Conservation (phyloP, 2,329 filamentous ascomycete genomes). For the Bertia moriformis region DNA sequence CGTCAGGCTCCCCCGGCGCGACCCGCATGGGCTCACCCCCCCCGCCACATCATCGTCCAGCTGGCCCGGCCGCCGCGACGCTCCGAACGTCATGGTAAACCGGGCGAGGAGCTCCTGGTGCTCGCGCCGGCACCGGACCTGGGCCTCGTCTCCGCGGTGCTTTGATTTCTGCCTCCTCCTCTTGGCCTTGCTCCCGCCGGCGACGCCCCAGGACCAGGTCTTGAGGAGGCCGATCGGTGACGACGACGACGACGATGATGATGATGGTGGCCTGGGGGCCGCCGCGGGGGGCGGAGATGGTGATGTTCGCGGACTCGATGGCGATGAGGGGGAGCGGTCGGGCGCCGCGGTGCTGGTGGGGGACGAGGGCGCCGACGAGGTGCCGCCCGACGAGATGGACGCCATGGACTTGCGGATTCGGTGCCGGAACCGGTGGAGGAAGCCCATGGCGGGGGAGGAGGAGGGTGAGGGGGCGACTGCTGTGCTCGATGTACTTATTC, state of each 20-base stretch:
- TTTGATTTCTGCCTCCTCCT: neutral
- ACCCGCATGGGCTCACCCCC: neutral
- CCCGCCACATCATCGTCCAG: neutral
- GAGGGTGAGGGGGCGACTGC: no score
- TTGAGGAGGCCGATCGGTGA: no score
- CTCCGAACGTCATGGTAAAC: neutral
- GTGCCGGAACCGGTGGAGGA: neutral
- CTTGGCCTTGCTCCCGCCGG: neutral
- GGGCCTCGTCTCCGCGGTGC: neutral
- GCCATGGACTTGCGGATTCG: neutral
- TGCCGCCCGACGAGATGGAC: neutral
- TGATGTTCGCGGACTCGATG: neutral
- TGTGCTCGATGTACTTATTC: no score
- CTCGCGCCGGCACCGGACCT: neutral
- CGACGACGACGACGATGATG: neutral
- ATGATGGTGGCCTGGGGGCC: neutral
- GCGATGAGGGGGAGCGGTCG: neutral
- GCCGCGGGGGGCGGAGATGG: no score
- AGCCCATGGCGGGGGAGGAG: neutral
- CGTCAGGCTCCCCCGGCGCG: neutral
- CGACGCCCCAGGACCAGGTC: no score
- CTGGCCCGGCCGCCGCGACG: neutral
- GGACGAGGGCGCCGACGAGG: neutral
- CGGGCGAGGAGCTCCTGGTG: neutral
- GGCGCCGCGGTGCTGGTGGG: neutral